Evolutionary conservation across 2,329 filamentous ascomycete species (phyloP).

Genomic region (Emericellopsis atlantica): DNA sequence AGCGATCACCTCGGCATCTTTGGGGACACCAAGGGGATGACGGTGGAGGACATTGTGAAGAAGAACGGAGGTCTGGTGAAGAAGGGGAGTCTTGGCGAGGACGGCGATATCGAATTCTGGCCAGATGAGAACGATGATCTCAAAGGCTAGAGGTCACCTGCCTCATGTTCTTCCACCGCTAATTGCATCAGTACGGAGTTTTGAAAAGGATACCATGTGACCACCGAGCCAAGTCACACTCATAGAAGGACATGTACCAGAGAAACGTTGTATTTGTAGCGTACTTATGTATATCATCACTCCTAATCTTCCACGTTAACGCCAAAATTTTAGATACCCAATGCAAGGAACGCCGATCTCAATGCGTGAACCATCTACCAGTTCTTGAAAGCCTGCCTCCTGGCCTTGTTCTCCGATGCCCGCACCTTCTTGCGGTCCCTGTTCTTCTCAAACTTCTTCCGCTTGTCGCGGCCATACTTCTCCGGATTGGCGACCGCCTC

Average conservation of each 20-base stretch:
- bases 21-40: constrained; percentile 49
- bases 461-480: constrained; percentile 65
- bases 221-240: no score
- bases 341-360: no score
- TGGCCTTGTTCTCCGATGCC: constrained; percentile 57
- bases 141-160: no score
- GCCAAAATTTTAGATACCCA: no score
- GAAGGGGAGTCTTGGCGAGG: constrained; percentile 56
- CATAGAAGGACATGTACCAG: no score
- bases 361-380: constrained; percentile 11
- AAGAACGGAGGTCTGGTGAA: constrained; percentile 65
- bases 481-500: constrained; percentile 78
- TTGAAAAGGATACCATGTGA: no score
- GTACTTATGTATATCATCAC: no score
- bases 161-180: no score
- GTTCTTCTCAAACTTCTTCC: constrained; percentile 73
- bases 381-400: constrained; percentile 56
- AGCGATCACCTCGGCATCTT: constrained; percentile 78
- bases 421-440: constrained; percentile 72
- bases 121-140: constrained; percentile 43
- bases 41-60: constrained; percentile 64
- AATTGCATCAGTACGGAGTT: no score
- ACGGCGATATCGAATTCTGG: constrained; percentile 91
- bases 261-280: no score
- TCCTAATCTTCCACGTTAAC: no score